Base-by-base conservation (phyloP, 805 yeast genomes). In the Pichia thaimueangensis region DNA sequence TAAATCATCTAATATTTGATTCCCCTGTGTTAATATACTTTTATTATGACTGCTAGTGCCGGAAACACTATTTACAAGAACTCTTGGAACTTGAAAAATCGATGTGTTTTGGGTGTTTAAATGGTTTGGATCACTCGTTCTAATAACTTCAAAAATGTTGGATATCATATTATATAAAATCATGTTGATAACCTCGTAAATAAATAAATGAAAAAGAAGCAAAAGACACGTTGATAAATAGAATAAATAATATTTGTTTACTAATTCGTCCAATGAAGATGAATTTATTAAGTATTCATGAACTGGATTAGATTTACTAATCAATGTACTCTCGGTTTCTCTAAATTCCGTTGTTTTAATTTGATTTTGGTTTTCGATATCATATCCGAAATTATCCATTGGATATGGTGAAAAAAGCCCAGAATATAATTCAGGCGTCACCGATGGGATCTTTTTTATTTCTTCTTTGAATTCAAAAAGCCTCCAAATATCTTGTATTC, bases 151-250 rank as follows among this genome's bases (percentile, higher is more conserved):
- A n/a, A 40, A 35, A 8, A 34, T 23, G 5, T 23, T 23, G 4
- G 35, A 17, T 4, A 43, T 38, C 11, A 30, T n/a, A 27, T 31
- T 39, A 30, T 37, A 39, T 19, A 27, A 19, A 17, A 29, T 15
- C 19, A 41, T 33, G 12, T 45, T 41, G 3, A 37, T n/a, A 13
- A 37, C 21, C 20, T 37, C 45, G 17, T 42, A 41, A 13, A 37
- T 23, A 5, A 30, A 7, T 8, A 37, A 32, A 37, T 42, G 45
- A 30, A 41, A 15, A 5, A 45, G 19, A 5, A 37, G 16, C 3
- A 19, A 32, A 7, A 23, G 11, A 12, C 42, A 31, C 4, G 30
- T 30, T 7, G 39, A 13, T n/a, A 30, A 23, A 39, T 45, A 45
- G 6, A 31, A 22, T 7, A 47, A 17, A 20, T 35, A 42, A 30